These are phyloP conservation scores for Ogataea trehalophila DNA, from an alignment of 805 yeast genomes.

Conservation along the genomic window DNA sequence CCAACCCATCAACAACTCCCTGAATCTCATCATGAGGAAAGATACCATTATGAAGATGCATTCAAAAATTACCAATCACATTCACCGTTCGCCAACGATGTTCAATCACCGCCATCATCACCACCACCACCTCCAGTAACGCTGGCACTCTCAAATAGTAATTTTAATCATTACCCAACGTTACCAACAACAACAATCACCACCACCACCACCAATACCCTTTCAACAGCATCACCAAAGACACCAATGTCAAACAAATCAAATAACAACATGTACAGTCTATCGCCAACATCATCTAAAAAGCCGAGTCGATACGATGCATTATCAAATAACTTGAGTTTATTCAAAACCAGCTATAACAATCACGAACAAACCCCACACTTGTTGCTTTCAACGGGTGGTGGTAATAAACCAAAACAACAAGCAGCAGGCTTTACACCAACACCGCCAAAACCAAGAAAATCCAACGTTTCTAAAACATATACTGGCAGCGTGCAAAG, in stretches of 20 bases:
- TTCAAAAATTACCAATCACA: background rate
- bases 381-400: background rate
- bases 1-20: background rate
- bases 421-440: background rate
- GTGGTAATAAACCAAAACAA: background rate
- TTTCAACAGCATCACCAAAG: background rate
- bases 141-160: too few relatives aligned
- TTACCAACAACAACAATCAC: background rate
- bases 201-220: background rate
- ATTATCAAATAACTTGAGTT: constrained; percentile 15
- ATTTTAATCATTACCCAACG: too few relatives aligned
- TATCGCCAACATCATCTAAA: background rate
- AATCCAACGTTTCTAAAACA: background rate
- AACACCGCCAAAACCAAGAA: constrained; percentile 1
- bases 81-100: background rate
- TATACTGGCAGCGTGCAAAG: background rate
- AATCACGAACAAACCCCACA: background rate
- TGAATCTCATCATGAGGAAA: background rate
- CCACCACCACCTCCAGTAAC: too few relatives aligned
- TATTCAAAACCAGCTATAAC: constrained; percentile 4
- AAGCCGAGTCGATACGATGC: constrained; percentile 18
- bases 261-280: background rate
- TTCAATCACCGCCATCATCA: background rate
- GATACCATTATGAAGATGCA: background rate
- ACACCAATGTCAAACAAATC: background rate